Conservation (phyloP, 352 stramenopile species). For the Halophytophthora batemanensis region DNA sequence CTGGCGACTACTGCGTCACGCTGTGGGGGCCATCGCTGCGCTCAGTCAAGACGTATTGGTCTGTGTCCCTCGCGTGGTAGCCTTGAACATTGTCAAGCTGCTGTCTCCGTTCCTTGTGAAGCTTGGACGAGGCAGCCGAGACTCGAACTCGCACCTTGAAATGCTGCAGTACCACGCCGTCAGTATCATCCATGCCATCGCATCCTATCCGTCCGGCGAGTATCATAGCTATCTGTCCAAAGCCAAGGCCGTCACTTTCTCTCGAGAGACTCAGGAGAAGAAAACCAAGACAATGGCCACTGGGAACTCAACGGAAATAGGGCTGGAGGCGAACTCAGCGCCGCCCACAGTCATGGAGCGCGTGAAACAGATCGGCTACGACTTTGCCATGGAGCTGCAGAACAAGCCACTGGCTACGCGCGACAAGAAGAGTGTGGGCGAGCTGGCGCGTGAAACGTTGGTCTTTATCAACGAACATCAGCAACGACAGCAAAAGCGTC, state of each 20-base stretch:
- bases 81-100: slow-evolving; percentile 35
- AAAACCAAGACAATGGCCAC: slow-evolving; percentile 3
- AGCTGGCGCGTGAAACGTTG: slow-evolving; percentile 61
- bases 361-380: slow-evolving; percentile 55
- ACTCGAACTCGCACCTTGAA: slow-evolving; percentile 20
- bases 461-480: slow-evolving; percentile 43
- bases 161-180: slow-evolving; percentile 49
- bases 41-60: slow-evolving; percentile 64
- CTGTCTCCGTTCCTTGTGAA: slow-evolving; percentile 32
- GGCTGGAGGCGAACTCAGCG: background rate
- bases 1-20: slow-evolving; percentile 48
- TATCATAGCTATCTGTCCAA: slow-evolving; percentile 39
- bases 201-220: slow-evolving; percentile 60
- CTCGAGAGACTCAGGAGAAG: background rate
- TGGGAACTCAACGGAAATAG: too few species aligned
- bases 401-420: slow-evolving; percentile 26
- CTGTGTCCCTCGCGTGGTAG: slow-evolving; percentile 47
- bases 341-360: slow-evolving; percentile 35
- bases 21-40: slow-evolving; percentile 47
- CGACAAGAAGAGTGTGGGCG: slow-evolving; percentile 52
- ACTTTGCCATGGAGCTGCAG: slow-evolving; percentile 57
- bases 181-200: slow-evolving; percentile 44
- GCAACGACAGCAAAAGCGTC: slow-evolving; percentile 17
- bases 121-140: slow-evolving; percentile 3
- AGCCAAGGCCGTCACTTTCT: slow-evolving; percentile 11